Conservation (phyloP, 495 filamentous ascomycete species). For the Penicillium subrubescens region DNA sequence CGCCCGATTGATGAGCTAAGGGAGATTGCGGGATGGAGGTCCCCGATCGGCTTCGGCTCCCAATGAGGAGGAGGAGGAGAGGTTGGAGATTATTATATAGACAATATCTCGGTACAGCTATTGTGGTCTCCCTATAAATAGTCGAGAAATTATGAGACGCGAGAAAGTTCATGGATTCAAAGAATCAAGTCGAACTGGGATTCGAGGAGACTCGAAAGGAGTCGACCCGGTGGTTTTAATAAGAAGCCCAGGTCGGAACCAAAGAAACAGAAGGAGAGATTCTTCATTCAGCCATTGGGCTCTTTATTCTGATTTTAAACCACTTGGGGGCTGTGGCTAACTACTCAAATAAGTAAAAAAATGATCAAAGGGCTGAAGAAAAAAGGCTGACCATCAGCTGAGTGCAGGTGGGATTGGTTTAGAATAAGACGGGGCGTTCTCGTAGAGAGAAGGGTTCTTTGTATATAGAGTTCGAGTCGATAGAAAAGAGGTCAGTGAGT, state of each 20-base stretch:
- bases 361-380: constrained; percentile 5
- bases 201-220: background rate
- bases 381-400: constrained; percentile 14
- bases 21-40: constrained; percentile 44
- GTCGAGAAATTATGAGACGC: constrained; percentile 9
- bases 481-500: background rate
- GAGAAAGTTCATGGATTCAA: background rate
- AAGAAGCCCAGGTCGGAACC: background rate
- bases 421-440: background rate
- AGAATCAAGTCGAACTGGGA: background rate
- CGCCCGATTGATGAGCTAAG: constrained; percentile 42
- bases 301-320: background rate
- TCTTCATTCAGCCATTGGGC: constrained; percentile 1
- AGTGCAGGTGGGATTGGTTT: constrained; percentile 5
- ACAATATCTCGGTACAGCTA: no score
- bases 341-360: background rate
- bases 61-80: background rate
- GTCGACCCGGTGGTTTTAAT: background rate
- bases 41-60: constrained; percentile 35
- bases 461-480: background rate
- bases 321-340: background rate
- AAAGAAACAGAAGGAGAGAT: background rate
- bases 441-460: background rate
- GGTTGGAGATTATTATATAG: background rate
- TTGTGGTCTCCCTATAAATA: background rate